Conservation (phyloP, 2,329 filamentous ascomycete species). For the Pseudomassariella vexata region DNA sequence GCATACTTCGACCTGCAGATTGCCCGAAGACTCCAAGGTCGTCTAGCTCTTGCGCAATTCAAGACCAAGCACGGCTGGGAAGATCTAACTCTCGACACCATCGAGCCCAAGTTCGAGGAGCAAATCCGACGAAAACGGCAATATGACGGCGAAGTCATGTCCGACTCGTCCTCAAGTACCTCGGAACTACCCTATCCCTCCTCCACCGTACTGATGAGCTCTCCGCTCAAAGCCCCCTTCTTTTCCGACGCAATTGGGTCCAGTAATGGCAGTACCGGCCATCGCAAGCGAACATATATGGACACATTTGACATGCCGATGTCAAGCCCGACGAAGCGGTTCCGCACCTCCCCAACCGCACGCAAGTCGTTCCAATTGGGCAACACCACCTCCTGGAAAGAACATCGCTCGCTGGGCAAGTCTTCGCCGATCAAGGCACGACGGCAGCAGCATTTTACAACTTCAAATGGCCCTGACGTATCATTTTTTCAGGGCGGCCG, state of each 20-base stretch:
- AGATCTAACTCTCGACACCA: slow-evolving; percentile 76
- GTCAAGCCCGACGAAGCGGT: slow-evolving; percentile 62
- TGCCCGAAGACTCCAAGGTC: slow-evolving; percentile 85
- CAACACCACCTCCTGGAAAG: slow-evolving; percentile 66
- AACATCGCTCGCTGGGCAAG: slow-evolving; percentile 68
- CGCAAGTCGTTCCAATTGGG: slow-evolving; percentile 51
- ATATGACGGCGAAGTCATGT: slow-evolving; percentile 67
- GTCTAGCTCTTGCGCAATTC: slow-evolving; percentile 91
- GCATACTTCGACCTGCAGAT: slow-evolving; percentile 53
- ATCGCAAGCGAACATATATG: slow-evolving; percentile 59
- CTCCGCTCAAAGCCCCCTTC: slow-evolving; percentile 73
- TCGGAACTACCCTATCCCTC: slow-evolving; percentile 70
- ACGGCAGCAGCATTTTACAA: slow-evolving; percentile 69
- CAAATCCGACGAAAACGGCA: slow-evolving; percentile 70
- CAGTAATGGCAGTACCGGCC: slow-evolving; percentile 60
- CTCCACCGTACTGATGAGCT: slow-evolving; percentile 71
- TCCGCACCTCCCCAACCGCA: slow-evolving; percentile 59
- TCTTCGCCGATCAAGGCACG: slow-evolving; percentile 81
- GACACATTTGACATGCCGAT: slow-evolving; percentile 47
- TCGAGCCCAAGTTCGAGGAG: slow-evolving; percentile 79
- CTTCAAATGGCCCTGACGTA: slow-evolving; percentile 62
- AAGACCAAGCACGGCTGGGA: slow-evolving; percentile 96
- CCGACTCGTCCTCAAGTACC: slow-evolving; percentile 79
- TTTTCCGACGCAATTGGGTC: slow-evolving; percentile 79
- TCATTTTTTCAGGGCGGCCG: slow-evolving; percentile 73